phyloP scores from a whole-genome alignment of 23 red algal genomes.

The Pyropia yezoensis region DNA sequence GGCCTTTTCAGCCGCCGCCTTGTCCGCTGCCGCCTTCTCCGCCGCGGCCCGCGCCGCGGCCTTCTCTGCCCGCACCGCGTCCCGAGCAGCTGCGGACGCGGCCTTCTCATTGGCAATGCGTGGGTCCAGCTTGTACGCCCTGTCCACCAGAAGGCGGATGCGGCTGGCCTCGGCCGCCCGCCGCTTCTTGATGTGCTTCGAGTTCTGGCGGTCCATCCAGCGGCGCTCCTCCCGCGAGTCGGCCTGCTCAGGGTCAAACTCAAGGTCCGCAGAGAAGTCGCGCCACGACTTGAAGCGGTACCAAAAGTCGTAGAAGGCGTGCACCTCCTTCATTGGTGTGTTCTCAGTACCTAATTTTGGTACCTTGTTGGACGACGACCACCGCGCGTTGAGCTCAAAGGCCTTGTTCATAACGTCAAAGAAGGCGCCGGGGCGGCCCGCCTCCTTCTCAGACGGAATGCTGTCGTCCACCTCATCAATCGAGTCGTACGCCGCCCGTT shows the following conservation, averaged over 20 bases:
- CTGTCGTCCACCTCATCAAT: slow-evolving; percentile 79
- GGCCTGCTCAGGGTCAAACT: slow-evolving; percentile 67
- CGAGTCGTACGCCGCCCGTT: slow-evolving; percentile 67
- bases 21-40: slow-evolving; percentile 7
- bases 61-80: slow-evolving; percentile 41
- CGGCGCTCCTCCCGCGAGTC: slow-evolving; percentile 70
- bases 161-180: slow-evolving; percentile 45
- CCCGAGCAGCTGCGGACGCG: slow-evolving; percentile 27
- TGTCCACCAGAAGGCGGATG: slow-evolving; percentile 59
- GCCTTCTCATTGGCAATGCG: slow-evolving; percentile 27
- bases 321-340: slow-evolving; percentile 30
- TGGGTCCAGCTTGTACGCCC: slow-evolving; percentile 65
- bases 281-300: slow-evolving; percentile 73
- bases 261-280: slow-evolving; percentile 65
- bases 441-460: slow-evolving; percentile 64
- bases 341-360: slow-evolving; percentile 49
- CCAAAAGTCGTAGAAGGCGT: slow-evolving; percentile 82
- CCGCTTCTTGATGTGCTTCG: slow-evolving; percentile 43
- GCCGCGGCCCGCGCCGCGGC: slow-evolving; percentile 20
- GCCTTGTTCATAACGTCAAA: slow-evolving; percentile 44
- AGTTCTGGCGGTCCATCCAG: slow-evolving; percentile 82
- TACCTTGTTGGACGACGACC: slow-evolving; percentile 62
- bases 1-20: slow-evolving; percentile 13
- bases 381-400: slow-evolving; percentile 67
- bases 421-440: slow-evolving; percentile 21